Evolutionary conservation across 2,329 filamentous ascomycete genomes (phyloP), one percentile per base, ranked within the genome.

Genomic region (Arthrocladium fulminans): DNA sequence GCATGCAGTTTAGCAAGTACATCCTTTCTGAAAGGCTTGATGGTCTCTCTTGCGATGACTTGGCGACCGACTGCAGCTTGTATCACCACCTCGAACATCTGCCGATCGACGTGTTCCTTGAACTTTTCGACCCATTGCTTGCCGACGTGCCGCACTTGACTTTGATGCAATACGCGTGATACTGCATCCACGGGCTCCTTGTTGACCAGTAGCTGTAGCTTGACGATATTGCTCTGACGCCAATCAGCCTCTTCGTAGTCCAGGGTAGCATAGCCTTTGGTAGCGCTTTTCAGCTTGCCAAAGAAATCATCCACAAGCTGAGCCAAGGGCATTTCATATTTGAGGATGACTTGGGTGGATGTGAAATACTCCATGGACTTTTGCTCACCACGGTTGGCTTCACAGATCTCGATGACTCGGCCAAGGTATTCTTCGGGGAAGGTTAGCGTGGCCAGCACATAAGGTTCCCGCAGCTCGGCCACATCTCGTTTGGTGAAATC

Each of bases 171-270:
- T 2, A 98, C 81, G 27, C 90, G 81, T n/a, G 87, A 83, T 15
- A 98, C 88, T 9, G 92, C 92, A 67, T 98, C 92, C 2, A 98
- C 92, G 0, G 92, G 86, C 22, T 79, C 75, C 65, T 92, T 94
- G 67, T 98, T 98, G 54, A 98, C 90, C 6, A 97, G 77, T 2
- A 98, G 73, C 64, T 96, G 88, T 29, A 98, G 75, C 67, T 96
- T 97, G 53, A 87, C 80, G 34, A 98, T 81, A 53, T 81, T 81
- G 60, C 84, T 87, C 51, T 78, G 70, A 19, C 84, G 80, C 79
- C 88, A 98, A 0, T 86, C 90, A 0, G 88, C 84, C 59, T 98
- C 92, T 68, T 98, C 92, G 64, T 98, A 98, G 65, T 98, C 92
- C 3, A 98, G 77, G 29, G 86, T 92, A 0, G 92, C 92, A 60